Base-by-base conservation (phyloP, 2,329 filamentous ascomycete species). In the Diplodia seriata region DNA sequence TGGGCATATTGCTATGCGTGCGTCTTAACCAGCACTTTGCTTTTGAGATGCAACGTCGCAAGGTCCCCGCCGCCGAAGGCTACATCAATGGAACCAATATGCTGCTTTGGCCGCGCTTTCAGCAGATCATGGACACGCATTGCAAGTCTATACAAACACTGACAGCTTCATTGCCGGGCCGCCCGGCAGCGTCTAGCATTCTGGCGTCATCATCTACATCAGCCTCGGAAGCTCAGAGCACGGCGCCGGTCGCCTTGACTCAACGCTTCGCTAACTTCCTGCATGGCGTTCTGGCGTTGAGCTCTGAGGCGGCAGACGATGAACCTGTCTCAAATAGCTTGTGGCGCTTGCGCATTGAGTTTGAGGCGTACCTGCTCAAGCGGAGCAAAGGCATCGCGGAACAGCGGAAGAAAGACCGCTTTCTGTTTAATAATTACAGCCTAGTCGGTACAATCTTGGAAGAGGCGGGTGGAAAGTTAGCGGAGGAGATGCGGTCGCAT, bases 41-140 rank as follows among this genome's bases (percentile, higher is more conserved):
- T 18, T 99, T 99, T 76, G 92, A 97, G 78, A 85, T 98, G 40
- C 95, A 99, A 78, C 87, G 94, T 12, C 89, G 94, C 66, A 94
- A 96, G 76, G 89, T 98, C 0, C 95, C 95, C 0, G 90, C 93
- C 5, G 89, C 92, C 1, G 95, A 99, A 75, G 86, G 88, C 49
- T 99, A 99, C 76, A 90, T 97, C 76, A 99, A 99, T 77, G 94
- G 89, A 55, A 97, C 93, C 5, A 94, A 91, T 75, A 99, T 99
- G 93, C 87, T 95, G 2, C 87, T 99, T 6, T 99, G 95, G 95
- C 95, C 95, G 8, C 90, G 94, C 31, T 91, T 99, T 74, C 96
- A 99, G 79, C 87, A 92, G 68, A 89, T 97, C 73, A 97, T 99
- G 89, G 94, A 97, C 76, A 86, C 90, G 67, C 95, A 99, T 77